These are phyloP conservation scores for Lipomyces yamanashiensis DNA, from an alignment of 805 yeast species.

Conservation along the genomic window DNA sequence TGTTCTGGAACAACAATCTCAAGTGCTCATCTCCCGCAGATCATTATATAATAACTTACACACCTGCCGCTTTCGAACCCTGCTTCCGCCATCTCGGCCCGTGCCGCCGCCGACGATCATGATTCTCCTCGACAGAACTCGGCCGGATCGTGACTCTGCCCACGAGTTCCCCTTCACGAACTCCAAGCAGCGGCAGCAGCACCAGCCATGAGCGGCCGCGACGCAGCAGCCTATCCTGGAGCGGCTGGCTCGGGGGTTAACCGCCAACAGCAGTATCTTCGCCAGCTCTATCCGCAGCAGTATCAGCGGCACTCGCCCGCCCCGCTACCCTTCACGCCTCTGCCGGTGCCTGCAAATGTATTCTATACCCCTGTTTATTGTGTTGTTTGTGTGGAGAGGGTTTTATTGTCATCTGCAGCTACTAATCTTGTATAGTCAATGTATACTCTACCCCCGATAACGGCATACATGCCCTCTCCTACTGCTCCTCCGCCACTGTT, in stretches of 20 bases:
- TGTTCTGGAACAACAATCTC: too few species aligned
- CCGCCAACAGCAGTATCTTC: not conserved
- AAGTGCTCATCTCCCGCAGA: too few species aligned
- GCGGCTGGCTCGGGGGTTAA: not conserved
- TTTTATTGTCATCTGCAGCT: too few species aligned
- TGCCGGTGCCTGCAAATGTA: not conserved
- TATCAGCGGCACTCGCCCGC: not conserved
- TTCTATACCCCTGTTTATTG: not conserved
- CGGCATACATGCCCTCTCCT: slow-evolving; percentile 2
- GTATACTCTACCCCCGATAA: not conserved
- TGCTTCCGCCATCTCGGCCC: too few species aligned
- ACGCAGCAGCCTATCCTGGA: not conserved
- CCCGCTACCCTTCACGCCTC: not conserved
- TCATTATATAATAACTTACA: too few species aligned
- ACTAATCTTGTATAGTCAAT: not conserved
- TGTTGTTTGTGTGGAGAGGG: not conserved
- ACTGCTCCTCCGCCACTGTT: not conserved
- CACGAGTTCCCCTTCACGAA: too few species aligned
- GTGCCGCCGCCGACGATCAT: too few species aligned
- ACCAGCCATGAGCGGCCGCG: not conserved
- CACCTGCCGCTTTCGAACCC: too few species aligned
- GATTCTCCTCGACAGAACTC: too few species aligned
- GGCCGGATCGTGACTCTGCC: too few species aligned
- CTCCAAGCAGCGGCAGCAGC: not conserved
- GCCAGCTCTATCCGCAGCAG: slow-evolving; percentile 2